phyloP scores from a whole-genome alignment of 1,139 yeast genomes.

The Ogataea hybrid region DNA sequence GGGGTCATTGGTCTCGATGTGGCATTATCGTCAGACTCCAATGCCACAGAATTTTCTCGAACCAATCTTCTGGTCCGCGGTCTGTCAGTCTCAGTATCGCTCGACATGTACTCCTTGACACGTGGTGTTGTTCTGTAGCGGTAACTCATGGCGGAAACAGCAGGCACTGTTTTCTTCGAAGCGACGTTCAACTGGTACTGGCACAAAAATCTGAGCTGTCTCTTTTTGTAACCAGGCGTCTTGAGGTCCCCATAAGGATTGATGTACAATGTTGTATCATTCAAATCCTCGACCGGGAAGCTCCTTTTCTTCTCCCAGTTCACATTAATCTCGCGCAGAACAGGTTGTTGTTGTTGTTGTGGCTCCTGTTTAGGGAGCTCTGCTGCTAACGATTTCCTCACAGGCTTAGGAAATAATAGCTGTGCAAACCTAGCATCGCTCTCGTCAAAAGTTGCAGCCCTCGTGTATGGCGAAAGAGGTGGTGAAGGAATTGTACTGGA shows the following conservation, averaged over 20 bases:
- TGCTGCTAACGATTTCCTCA: conserved; percentile 12
- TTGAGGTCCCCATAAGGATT: conserved; percentile 50
- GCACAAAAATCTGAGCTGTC: conserved; percentile 49
- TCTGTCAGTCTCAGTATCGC: conserved; percentile 42
- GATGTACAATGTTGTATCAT: conserved; percentile 44
- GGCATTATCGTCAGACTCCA: conserved; percentile 26
- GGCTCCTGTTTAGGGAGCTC: conserved; percentile 9
- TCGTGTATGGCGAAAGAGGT: conserved; percentile 61
- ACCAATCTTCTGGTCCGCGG: conserved; percentile 60
- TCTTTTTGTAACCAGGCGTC: conserved; percentile 40
- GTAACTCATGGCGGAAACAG: conserved; percentile 19
- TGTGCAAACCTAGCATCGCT: conserved; percentile 28
- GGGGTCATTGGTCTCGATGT: conserved; percentile 36
- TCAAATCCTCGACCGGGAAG: conserved; percentile 49
- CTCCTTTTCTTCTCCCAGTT: conserved; percentile 20
- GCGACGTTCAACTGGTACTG: conserved; percentile 38
- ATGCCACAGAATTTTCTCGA: conserved; percentile 36
- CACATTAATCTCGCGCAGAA: conserved; percentile 6
- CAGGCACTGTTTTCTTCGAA: conserved; percentile 25
- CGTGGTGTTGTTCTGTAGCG: conserved; percentile 37
- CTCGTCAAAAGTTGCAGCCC: conserved; percentile 24
- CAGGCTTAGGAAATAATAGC: conserved; percentile 27
- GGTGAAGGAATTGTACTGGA: conserved; percentile 53
- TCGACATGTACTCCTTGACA: conserved; percentile 33
- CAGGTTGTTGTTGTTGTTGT: not conserved